phyloP scores from a whole-genome alignment of 441 rosid species.

The Adansonia grandidieri region DNA sequence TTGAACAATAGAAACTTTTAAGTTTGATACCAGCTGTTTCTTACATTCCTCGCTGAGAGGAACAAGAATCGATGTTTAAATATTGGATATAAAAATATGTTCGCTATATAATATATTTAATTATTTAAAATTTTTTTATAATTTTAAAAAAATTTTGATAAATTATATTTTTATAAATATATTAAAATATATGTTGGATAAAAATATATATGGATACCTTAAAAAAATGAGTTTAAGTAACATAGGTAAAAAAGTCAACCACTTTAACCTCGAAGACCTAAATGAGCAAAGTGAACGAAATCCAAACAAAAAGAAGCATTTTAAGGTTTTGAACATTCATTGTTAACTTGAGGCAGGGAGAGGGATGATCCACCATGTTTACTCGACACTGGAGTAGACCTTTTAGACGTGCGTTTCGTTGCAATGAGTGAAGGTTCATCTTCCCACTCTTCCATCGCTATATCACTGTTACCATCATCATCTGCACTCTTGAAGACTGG shows the following conservation, averaged over 20 bases:
- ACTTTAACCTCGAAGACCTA: background rate
- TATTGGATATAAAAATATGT: too few relatives aligned
- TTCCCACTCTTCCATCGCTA: conserved; percentile 45
- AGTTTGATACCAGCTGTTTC: too few relatives aligned
- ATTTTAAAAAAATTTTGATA: too few relatives aligned
- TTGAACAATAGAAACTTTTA: too few relatives aligned
- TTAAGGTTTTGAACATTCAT: conserved; percentile 25
- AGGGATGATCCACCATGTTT: conserved; percentile 37
- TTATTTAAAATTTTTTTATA: too few relatives aligned
- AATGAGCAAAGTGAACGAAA: background rate
- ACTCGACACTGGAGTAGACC: conserved; percentile 51
- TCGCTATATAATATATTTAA: too few relatives aligned
- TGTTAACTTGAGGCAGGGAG: conserved; percentile 29
- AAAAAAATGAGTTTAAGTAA: too few relatives aligned
- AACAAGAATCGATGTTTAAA: too few relatives aligned
- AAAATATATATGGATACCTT: too few relatives aligned
- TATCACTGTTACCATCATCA: conserved; percentile 37
- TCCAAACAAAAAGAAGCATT: background rate
- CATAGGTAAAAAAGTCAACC: background rate
- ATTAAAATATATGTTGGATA: too few relatives aligned
- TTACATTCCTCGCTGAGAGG: too few relatives aligned
- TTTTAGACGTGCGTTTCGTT: conserved; percentile 66
- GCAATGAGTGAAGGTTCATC: conserved; percentile 62
- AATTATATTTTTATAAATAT: too few relatives aligned
- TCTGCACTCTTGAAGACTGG: conserved; percentile 72